These are phyloP conservation scores for Capillidium heterosporum DNA, from an alignment of 371 early-diverging fungal genomes.

Conservation along the genomic window DNA sequence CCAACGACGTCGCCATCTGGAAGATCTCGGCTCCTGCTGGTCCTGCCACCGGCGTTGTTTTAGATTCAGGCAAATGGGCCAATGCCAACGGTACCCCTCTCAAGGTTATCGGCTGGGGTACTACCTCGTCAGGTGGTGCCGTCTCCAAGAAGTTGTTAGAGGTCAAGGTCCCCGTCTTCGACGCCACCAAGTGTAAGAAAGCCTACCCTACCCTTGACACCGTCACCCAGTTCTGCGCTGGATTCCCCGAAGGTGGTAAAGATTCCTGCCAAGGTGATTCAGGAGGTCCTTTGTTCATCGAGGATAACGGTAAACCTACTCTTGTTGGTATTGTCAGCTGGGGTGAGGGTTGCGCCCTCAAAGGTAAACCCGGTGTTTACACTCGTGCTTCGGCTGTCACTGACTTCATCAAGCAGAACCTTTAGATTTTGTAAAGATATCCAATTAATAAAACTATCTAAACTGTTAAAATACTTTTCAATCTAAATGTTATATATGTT, in stretches of 20 bases:
- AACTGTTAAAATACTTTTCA: no score
- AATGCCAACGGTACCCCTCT: background rate
- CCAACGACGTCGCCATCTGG: background rate
- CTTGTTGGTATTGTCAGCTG: background rate
- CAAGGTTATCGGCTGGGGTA: slow-evolving; percentile 1
- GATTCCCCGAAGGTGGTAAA: background rate
- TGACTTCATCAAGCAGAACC: background rate
- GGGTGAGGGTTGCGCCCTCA: background rate
- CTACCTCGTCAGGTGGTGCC: background rate
- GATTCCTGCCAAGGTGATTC: slow-evolving; percentile 3
- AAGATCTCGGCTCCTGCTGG: background rate
- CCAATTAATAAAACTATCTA: no score
- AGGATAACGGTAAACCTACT: no score
- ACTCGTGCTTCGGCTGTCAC: background rate
- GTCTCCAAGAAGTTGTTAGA: background rate
- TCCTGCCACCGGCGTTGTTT: background rate
- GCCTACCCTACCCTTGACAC: background rate
- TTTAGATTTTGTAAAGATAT: no score
- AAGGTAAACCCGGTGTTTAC: background rate
- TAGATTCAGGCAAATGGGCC: background rate
- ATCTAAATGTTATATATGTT: no score
- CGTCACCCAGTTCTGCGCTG: background rate
- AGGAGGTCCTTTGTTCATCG: background rate
- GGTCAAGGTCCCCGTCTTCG: background rate
- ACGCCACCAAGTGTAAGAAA: background rate